Percentiles rank a stretch among this genome's conserved stretches.
Evolutionary conservation across 1,139 yeast genomes (phyloP).

Genomic region (Suhomyces bolitotheri): DNA sequence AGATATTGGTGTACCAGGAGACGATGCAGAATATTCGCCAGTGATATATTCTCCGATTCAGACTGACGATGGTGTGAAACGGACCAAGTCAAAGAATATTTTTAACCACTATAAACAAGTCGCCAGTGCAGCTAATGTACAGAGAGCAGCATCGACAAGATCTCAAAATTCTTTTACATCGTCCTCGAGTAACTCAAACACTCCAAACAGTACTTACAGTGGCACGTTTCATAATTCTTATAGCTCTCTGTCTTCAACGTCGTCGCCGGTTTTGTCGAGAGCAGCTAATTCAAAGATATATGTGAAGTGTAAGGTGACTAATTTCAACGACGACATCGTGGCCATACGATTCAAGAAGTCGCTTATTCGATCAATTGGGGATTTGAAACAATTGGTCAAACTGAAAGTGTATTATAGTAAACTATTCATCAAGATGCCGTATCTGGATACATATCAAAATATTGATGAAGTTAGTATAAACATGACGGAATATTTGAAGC

Average conservation of each 20-base stretch:
- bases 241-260: conserved; percentile 7
- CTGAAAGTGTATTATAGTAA: conserved; percentile 30
- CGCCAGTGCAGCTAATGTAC: conserved; percentile 11
- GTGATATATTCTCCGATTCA: conserved; percentile 4
- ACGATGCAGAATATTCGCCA: conserved; percentile 8
- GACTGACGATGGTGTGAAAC: conserved; percentile 11
- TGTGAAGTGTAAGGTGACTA: conserved; percentile 33
- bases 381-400: conserved; percentile 30
- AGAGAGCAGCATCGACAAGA: conserved; percentile 9
- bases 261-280: conserved; percentile 9
- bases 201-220: conserved; percentile 9
- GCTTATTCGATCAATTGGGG: conserved; percentile 26
- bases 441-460: conserved; percentile 25
- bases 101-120: conserved; percentile 26
- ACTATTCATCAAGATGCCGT: conserved; percentile 31
- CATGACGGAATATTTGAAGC: conserved; percentile 24
- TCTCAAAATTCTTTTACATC: conserved; percentile 7
- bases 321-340: conserved; percentile 30
- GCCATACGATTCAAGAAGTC: conserved; percentile 30
- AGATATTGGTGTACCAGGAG: conserved; percentile 11
- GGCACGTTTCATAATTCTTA: conserved; percentile 9
- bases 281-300: conserved; percentile 8
- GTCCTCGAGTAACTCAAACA: conserved; percentile 5
- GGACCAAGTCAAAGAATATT: conserved; percentile 21
- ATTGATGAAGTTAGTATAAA: conserved; percentile 30